Evolutionary conservation across 805 yeast species (phyloP).

Genomic region (Priceomyces carsonii): DNA sequence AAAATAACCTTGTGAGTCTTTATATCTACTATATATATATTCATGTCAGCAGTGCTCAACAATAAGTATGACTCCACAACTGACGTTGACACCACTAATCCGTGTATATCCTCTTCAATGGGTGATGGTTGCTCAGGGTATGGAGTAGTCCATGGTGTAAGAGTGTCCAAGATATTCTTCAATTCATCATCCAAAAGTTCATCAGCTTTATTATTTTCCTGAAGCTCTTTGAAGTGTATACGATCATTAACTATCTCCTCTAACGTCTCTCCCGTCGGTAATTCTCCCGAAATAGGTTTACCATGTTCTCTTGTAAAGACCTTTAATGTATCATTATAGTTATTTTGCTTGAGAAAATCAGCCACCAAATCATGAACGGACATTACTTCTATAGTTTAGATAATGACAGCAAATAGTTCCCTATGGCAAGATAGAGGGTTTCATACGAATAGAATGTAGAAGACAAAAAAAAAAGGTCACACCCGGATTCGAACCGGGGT

Average conservation of each 20-base stretch:
- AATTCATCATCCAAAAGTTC: conserved; percentile 12
- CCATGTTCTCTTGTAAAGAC: conserved; percentile 50
- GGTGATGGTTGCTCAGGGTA: conserved; percentile 21
- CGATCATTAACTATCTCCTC: conserved; percentile 42
- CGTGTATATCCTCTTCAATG: conserved; percentile 15
- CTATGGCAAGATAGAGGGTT: too few relatives aligned
- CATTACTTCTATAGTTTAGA: conserved; percentile 9
- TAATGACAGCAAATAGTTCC: too few relatives aligned
- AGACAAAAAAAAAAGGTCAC: conserved; percentile 49
- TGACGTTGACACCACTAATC: conserved; percentile 24
- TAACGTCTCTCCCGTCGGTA: conserved; percentile 32
- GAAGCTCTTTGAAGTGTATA: conserved; percentile 23
- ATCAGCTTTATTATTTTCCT: conserved; percentile 9
- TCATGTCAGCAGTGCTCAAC: conserved; percentile 19
- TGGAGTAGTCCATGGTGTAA: conserved; percentile 32
- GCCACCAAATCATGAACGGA: conserved; percentile 48
- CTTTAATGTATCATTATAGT: conserved; percentile 46
- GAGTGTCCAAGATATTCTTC: conserved; percentile 7
- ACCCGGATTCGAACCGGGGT: conserved; percentile 89
- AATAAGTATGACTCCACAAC: conserved; percentile 11
- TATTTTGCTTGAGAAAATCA: conserved; percentile 55
- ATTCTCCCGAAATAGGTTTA: conserved; percentile 22
- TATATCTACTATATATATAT: conserved; percentile 18
- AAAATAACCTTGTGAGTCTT: conserved; percentile 16
- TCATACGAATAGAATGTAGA: neutral